These are phyloP conservation scores for Allomyces javanicus DNA, from an alignment of 192 early-diverging fungal species.

Conservation along the genomic window DNA sequence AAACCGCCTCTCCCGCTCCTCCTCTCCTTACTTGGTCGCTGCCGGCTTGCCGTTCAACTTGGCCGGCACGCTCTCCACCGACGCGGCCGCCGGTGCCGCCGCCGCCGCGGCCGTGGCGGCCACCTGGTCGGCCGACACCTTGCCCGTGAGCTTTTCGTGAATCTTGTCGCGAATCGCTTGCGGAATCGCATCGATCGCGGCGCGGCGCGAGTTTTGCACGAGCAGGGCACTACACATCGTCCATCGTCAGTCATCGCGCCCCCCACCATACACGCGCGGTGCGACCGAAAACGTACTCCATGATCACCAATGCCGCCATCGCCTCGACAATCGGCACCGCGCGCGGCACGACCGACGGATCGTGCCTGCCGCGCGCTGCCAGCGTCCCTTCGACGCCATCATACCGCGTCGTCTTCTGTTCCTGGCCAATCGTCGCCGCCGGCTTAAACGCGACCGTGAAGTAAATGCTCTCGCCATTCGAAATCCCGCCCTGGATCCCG, in stretches of 20 bases:
- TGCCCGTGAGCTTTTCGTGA: neutral
- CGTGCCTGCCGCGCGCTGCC: conserved; percentile 83
- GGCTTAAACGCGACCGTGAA: conserved; percentile 98
- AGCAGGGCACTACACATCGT: neutral
- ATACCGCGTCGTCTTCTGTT: conserved; percentile 75
- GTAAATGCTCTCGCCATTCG: conserved; percentile 89
- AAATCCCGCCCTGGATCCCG: conserved; percentile 92
- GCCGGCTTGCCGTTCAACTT: no score
- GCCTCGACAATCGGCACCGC: conserved; percentile 96
- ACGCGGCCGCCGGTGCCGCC: no score
- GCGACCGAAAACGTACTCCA: conserved; percentile 34
- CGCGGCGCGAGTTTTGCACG: neutral
- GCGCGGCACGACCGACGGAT: conserved; percentile 89
- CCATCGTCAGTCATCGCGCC: no score
- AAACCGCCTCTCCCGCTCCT: no score
- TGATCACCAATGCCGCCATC: conserved; percentile 82
- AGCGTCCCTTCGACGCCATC: conserved; percentile 58
- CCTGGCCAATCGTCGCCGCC: conserved; percentile 81
- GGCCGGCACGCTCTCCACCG: no score
- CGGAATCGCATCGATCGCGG: neutral
- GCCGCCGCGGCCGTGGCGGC: no score
- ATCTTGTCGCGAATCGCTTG: neutral
- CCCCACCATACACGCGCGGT: no score
- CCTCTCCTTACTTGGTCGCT: no score
- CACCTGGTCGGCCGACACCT: neutral